Evolutionary conservation across 2,329 filamentous ascomycete species (phyloP).

Genomic region (Bertia moriformis): DNA sequence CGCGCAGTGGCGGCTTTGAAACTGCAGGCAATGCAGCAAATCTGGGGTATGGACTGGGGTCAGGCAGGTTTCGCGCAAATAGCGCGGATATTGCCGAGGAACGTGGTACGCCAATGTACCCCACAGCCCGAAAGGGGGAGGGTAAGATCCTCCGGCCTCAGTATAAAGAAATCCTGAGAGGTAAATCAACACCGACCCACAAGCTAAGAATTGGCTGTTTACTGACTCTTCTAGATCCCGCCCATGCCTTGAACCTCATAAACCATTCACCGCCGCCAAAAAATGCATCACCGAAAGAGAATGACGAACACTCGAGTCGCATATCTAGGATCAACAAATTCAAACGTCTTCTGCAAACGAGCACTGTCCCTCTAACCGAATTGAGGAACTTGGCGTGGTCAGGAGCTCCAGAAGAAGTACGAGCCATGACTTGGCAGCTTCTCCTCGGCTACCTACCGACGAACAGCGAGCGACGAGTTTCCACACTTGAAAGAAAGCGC

Average conservation of each 20-base stretch:
- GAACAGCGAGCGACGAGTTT: conserved; percentile 83
- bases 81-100: conserved; percentile 92
- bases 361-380: conserved; percentile 72
- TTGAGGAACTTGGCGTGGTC: conserved; percentile 82
- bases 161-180: conserved; percentile 86
- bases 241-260: conserved; percentile 88
- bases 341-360: conserved; percentile 85
- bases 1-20: background rate
- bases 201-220: conserved; percentile 2
- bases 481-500: conserved; percentile 80
- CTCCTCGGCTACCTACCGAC: conserved; percentile 89
- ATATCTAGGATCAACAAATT: conserved; percentile 97
- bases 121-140: conserved; percentile 74
- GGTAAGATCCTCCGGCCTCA: conserved; percentile 93
- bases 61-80: conserved; percentile 53
- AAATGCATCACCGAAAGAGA: conserved; percentile 67
- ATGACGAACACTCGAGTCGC: conserved; percentile 71
- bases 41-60: background rate
- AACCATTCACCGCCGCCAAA: conserved; percentile 64
- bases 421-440: conserved; percentile 97
- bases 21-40: background rate
- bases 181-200: conserved; percentile 18
- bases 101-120: conserved; percentile 68
- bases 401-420: conserved; percentile 83
- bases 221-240: conserved; percentile 41